Evolutionary conservation across 345 rosid genomes (phyloP).

Genomic region (Cardamine occulta): DNA sequence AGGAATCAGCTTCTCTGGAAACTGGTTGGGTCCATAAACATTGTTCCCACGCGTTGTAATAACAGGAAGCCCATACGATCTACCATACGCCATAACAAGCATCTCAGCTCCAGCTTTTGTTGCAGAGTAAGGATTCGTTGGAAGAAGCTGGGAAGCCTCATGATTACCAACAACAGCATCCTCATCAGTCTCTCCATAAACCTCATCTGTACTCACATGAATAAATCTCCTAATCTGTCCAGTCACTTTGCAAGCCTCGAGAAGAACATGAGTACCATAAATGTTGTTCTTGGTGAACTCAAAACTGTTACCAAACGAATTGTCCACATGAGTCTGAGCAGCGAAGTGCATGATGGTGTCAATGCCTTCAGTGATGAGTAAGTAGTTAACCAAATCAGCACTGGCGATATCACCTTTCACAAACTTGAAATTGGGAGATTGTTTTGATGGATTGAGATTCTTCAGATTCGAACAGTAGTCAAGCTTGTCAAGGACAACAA

Average conservation of each 20-base stretch:
- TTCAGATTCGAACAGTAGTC: constrained; percentile 79
- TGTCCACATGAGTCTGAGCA: constrained; percentile 84
- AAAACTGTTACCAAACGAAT: constrained; percentile 83
- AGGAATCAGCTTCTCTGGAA: constrained; percentile 79
- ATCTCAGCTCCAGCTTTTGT: constrained; percentile 87
- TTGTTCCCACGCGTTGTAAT: constrained; percentile 90
- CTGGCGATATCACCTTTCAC: constrained; percentile 81
- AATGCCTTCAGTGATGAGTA: constrained; percentile 76
- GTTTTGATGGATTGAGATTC: constrained; percentile 64
- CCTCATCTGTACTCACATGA: constrained; percentile 88
- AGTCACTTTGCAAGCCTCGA: constrained; percentile 86
- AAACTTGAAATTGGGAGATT: constrained; percentile 72
- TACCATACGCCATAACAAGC: constrained; percentile 92
- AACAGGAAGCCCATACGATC: constrained; percentile 82
- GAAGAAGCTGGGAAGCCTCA: constrained; percentile 84
- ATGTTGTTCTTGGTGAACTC: constrained; percentile 87
- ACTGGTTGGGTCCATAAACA: constrained; percentile 84
- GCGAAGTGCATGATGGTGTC: constrained; percentile 94
- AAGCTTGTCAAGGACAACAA: constrained; percentile 83
- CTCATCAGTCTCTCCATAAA: constrained; percentile 86
- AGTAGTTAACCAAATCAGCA: constrained; percentile 82
- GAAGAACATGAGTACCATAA: constrained; percentile 78
- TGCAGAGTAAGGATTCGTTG: constrained; percentile 85
- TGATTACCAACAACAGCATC: constrained; percentile 86
- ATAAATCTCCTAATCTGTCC: constrained; percentile 83